Evolutionary conservation across 768 basidiomycete genomes (phyloP).

Genomic region (Leccinum subgranulosum): DNA sequence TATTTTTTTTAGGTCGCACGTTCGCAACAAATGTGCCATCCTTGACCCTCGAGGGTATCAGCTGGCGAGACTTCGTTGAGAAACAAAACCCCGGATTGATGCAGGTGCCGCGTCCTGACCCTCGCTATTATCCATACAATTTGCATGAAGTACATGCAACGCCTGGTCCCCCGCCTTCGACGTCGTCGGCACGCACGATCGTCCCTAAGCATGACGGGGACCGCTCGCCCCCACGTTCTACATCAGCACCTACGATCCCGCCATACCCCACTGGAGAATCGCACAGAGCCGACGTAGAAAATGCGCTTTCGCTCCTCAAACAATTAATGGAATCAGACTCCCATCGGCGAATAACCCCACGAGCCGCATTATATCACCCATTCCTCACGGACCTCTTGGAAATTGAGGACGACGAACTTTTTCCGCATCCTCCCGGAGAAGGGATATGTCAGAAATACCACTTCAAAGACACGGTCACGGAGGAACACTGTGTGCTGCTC

Average conservation of each 20-base stretch:
- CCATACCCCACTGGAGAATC: slow-evolving; percentile 33
- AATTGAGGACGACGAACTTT: slow-evolving; percentile 58
- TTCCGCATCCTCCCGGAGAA: slow-evolving; percentile 65
- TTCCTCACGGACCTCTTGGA: slow-evolving; percentile 59
- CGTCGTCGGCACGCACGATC: slow-evolving; percentile 32
- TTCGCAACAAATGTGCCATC: slow-evolving; percentile 90
- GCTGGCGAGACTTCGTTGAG: slow-evolving; percentile 75
- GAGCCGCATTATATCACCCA: slow-evolving; percentile 70
- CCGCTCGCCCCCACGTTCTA: slow-evolving; percentile 22
- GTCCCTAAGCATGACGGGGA: slow-evolving; percentile 13
- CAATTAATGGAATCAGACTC: slow-evolving; percentile 74
- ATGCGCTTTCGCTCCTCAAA: slow-evolving; percentile 74
- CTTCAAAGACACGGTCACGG: slow-evolving; percentile 56
- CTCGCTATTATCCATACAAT: slow-evolving; percentile 54
- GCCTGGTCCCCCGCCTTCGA: slow-evolving; percentile 25
- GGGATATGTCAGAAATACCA: slow-evolving; percentile 67
- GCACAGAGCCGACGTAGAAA: slow-evolving; percentile 54
- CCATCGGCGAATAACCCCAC: slow-evolving; percentile 73
- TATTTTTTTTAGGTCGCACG: slow-evolving; percentile 62
- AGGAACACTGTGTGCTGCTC: slow-evolving; percentile 51
- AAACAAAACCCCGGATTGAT: slow-evolving; percentile 71
- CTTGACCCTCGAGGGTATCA: slow-evolving; percentile 59
- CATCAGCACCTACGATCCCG: slow-evolving; percentile 9
- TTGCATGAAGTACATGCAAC: slow-evolving; percentile 24
- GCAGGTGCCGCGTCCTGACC: slow-evolving; percentile 47